Evolutionary conservation across 2,329 filamentous ascomycete genomes (phyloP), one percentile per base, ranked within the genome.

Genomic region (Cadophora malorum): DNA sequence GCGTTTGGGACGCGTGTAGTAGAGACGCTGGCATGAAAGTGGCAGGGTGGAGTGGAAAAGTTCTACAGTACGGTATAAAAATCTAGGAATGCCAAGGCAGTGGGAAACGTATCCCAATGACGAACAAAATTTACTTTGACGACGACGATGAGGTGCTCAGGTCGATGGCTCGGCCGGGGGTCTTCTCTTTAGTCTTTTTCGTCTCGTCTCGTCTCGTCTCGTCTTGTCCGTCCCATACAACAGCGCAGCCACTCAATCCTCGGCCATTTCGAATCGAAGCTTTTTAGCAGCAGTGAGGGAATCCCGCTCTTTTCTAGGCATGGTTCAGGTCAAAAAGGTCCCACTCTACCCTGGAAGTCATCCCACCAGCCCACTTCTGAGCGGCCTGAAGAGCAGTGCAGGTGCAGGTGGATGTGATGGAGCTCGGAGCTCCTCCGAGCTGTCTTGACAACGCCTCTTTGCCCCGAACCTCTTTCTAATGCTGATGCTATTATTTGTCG

Each of bases 1-100:
- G 67, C 67, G 65, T 62, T 66, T 68, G 71, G 67, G 67, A 72
- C 73, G 69, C 67, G 71, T 70, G 69, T 69, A 66, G 5, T 60
- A 65, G 58, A 66, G 59, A 65, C 63, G 59, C 28, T 52, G 63
- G 64, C 67, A 70, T 70, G 53, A 58, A 68, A 59, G 25, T 52
- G 52, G 67, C 49, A 60, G 55, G 65, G 41, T 19, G 41, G 16
- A 19, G 16, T 16, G 12, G 41, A 59, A 62, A 38, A 62, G 50
- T 63, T 21, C 21, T 50, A 41, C 33, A 64, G 28, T 28, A 28
- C 28, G 28, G 28, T 28, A 28, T 28, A 28, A 28, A 38, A 35
- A 58, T 65, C 28, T 49, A 64, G 60, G 64, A 49, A 35, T 50
- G 66, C 47, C 28, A 69, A 69, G 69, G 64, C 33, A 21, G 56